phyloP scores from a whole-genome alignment of 257 asterid genomes.

The Solanum habrochaites region DNA sequence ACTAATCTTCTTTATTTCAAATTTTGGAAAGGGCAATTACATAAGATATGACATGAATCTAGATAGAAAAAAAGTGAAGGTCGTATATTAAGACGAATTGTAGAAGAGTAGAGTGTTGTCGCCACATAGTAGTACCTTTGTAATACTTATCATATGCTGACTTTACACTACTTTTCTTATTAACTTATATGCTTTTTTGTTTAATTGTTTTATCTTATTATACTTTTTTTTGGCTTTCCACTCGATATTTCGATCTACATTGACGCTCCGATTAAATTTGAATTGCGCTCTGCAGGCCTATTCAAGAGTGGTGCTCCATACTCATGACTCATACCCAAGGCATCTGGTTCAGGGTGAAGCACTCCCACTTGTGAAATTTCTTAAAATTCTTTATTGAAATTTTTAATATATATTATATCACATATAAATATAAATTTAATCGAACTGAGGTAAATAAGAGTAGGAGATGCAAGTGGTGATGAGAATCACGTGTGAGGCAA shows the following conservation, averaged over 20 bases:
- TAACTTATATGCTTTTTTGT: too few species aligned
- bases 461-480: background rate
- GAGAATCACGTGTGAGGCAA: background rate
- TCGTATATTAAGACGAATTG: background rate
- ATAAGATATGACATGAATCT: background rate
- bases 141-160: too few species aligned
- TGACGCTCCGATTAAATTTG: fast-evolving
- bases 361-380: too few species aligned
- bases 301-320: too few species aligned
- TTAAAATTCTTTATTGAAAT: too few species aligned
- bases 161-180: fast-evolving
- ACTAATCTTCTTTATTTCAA: too few species aligned
- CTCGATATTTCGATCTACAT: fast-evolving
- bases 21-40: too few species aligned
- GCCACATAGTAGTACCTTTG: fast-evolving
- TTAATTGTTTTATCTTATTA: too few species aligned
- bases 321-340: fast-evolving
- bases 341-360: too few species aligned
- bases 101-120: background rate
- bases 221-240: fast-evolving
- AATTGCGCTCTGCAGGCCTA: too few species aligned
- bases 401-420: fast-evolving
- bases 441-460: background rate
- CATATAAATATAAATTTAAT: too few species aligned
- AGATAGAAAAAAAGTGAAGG: fast-evolving